These are phyloP conservation scores for Alternaria consortialis DNA, from an alignment of 2,329 filamentous ascomycete genomes.

Conservation along the genomic window DNA sequence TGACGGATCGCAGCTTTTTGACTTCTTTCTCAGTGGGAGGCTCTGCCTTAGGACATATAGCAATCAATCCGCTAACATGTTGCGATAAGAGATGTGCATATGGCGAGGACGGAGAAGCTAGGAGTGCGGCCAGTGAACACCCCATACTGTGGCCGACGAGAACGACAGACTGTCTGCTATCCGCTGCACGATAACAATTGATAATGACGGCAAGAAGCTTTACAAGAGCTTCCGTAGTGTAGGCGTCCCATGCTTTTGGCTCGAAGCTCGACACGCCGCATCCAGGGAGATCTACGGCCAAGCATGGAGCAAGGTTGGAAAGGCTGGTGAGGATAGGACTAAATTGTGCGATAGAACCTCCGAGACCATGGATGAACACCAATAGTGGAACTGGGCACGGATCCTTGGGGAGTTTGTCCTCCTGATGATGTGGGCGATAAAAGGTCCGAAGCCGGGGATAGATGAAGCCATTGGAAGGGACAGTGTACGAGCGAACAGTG, in stretches of 20 bases:
- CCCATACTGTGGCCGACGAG: slow-evolving; percentile 92
- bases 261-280: slow-evolving; percentile 83
- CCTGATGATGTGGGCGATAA: slow-evolving; percentile 81
- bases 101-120: slow-evolving; percentile 69
- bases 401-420: slow-evolving; percentile 77
- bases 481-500: slow-evolving; percentile 74
- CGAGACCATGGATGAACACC: slow-evolving; percentile 91
- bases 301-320: slow-evolving; percentile 81
- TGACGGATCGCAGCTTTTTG: slow-evolving; percentile 63
- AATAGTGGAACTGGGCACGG: slow-evolving; percentile 81
- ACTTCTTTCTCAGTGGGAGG: slow-evolving; percentile 66
- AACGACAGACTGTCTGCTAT: slow-evolving; percentile 74
- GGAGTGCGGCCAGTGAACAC: slow-evolving; percentile 75
- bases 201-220: slow-evolving; percentile 80
- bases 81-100: slow-evolving; percentile 64
- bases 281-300: slow-evolving; percentile 89
- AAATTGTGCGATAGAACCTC: slow-evolving; percentile 92
- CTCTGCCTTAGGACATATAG: slow-evolving; percentile 78
- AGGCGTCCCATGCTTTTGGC: slow-evolving; percentile 77
- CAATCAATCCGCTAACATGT: slow-evolving; percentile 78
- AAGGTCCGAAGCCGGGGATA: slow-evolving; percentile 85
- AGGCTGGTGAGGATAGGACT: slow-evolving; percentile 81
- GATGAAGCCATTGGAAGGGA: slow-evolving; percentile 66
- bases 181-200: slow-evolving; percentile 72
- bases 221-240: slow-evolving; percentile 76